Conservation (phyloP, 2,329 filamentous ascomycete genomes). For the Acephala macrosclerotiorum region DNA sequence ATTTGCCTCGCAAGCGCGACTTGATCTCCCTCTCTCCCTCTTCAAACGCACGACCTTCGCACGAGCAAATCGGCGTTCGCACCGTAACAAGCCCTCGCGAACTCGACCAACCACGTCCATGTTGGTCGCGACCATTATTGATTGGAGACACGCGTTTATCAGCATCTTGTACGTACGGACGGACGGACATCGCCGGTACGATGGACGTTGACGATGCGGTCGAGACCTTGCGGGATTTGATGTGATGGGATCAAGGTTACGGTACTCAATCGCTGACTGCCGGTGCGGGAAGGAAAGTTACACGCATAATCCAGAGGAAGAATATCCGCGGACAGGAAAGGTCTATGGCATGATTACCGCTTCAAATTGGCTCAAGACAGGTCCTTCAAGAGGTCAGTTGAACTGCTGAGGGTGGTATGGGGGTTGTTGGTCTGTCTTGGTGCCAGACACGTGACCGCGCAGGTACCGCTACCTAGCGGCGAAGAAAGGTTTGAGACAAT, state of each 20-base stretch:
- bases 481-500: too few species aligned
- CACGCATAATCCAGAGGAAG: background rate
- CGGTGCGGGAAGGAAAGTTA: background rate
- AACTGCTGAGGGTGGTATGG: slow-evolving; percentile 1
- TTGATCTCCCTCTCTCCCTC: background rate
- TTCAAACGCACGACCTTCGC: background rate
- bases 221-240: background rate
- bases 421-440: slow-evolving; percentile 1
- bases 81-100: background rate
- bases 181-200: too few species aligned
- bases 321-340: background rate
- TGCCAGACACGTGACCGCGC: background rate
- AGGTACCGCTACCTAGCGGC: too few species aligned
- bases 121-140: background rate
- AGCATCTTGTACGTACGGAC: background rate
- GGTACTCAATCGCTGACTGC: slow-evolving; percentile 1
- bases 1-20: too few species aligned
- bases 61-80: background rate
- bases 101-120: background rate
- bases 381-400: background rate
- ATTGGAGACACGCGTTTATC: slow-evolving; percentile 9
- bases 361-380: background rate
- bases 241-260: slow-evolving; percentile 1
- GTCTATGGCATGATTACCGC: background rate
- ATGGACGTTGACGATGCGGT: too few species aligned